Evolutionary conservation across 306 rosid genomes (phyloP).

Genomic region (Macrotyloma uniflorum): DNA sequence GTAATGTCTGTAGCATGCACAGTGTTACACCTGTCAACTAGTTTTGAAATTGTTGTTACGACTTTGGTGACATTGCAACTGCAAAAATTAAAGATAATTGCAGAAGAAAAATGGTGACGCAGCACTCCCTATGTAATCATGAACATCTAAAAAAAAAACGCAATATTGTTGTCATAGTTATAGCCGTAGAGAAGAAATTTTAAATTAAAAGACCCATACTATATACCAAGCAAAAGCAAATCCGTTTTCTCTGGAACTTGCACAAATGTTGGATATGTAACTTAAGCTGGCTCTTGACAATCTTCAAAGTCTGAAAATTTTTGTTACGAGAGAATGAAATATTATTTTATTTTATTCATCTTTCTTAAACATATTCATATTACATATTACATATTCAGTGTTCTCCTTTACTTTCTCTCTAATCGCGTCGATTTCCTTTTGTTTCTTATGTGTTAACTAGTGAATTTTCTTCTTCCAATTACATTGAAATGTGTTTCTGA

Average conservation of each 20-base stretch:
- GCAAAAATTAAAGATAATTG: neutral
- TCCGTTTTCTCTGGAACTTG: neutral
- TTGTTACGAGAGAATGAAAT: no score
- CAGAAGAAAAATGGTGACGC: neutral
- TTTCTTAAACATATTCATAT: no score
- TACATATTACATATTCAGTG: no score
- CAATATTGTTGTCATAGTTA: neutral
- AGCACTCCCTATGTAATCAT: neutral
- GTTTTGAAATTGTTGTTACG: neutral
- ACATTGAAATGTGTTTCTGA: no score
- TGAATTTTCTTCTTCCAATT: no score
- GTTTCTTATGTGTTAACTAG: no score
- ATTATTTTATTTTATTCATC: no score
- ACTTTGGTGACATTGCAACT: neutral
- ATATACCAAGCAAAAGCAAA: neutral
- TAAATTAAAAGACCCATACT: no score
- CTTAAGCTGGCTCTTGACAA: neutral
- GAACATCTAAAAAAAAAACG: neutral
- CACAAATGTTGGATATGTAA: neutral
- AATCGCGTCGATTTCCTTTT: no score
- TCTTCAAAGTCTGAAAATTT: no score
- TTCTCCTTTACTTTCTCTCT: no score
- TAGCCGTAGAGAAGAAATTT: neutral
- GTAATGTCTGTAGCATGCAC: neutral
- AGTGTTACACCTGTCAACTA: conserved; percentile 9